Evolutionary conservation across 2,329 filamentous ascomycete species (phyloP), one percentile per base, ranked within the genome.

Genomic region (Raffaelea ambrosiae): DNA sequence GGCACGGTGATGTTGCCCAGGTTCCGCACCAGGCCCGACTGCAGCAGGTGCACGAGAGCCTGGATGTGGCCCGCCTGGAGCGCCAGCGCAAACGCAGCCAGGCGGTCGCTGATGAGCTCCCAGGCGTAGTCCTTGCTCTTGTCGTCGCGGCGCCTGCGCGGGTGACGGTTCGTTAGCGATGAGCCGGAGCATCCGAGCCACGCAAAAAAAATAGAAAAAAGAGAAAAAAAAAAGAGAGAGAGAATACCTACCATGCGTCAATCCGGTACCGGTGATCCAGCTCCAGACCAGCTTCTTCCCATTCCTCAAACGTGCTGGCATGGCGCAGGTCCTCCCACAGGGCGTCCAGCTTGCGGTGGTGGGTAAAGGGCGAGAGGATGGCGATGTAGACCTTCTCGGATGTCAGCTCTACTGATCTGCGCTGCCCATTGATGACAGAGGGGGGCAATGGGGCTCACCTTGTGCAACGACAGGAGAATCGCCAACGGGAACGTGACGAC

Each of bases 1-100:
- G 87, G 81, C 2, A 84, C 79, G 1, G 87, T 88, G 57, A 96
- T 94, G 61, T 95, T 94, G 49, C 88, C 90, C n/a, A 95, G 71
- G 59, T 96, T 95, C 33, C 90, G 81, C 26, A 95, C 77, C 18
- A 85, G 72, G 3, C 81, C 88, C 14, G 87, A 88, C 22, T 88
- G 83, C 36, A 95, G 73, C 18, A 94, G 74, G 59, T 89, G 89
- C 51, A 89, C 81, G 8, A 95, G 71, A 16, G 79, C 77, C 48
- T 88, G 73, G 40, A 90, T 76, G 62, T 95, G 84, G 54, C 80
- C 79, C 40, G 49, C 48, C 29, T 51, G 45, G 14, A 52, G 51
- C 11, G 53, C 53, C 11, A 51, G 50, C 2, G 38, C 21, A 23
- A 56, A 51, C 13, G 54, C 54, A 3, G 53, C 49, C 40, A 91